Percentiles rank a stretch among this genome's conserved stretches.
These are phyloP conservation scores for Eucalyptus paniculata DNA, from an alignment of 345 rosid genomes.

Conservation along the genomic window DNA sequence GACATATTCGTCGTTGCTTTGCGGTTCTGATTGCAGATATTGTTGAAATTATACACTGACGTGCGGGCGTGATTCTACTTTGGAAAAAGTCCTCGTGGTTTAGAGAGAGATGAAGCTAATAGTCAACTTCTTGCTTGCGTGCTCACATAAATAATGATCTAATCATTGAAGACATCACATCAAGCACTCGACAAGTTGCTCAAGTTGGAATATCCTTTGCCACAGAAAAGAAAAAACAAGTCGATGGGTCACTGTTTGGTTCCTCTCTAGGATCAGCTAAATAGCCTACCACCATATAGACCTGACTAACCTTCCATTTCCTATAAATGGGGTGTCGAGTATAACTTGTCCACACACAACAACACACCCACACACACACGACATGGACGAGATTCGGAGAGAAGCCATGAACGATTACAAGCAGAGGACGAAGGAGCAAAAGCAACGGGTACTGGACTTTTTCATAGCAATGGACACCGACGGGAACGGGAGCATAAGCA, in stretches of 20 bases:
- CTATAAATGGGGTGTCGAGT: background rate
- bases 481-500: background rate
- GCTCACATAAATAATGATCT: background rate
- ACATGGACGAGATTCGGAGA: background rate
- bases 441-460: background rate
- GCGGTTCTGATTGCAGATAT: background rate
- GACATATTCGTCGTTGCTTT: background rate
- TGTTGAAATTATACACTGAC: background rate
- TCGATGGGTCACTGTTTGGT: no score
- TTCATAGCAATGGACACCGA: background rate
- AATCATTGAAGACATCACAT: background rate
- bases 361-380: background rate
- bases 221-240: no score
- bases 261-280: no score
- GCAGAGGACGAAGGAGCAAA: background rate
- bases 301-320: background rate
- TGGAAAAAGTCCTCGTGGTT: background rate
- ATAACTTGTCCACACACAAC: background rate
- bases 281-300: background rate
- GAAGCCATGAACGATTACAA: background rate
- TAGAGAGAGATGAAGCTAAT: background rate
- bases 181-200: background rate
- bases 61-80: background rate
- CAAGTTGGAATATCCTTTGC: background rate
- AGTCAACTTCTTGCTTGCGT: background rate